Percentiles rank a stretch among this genome's conserved stretches.
phyloP scores from a whole-genome alignment of 2,329 filamentous ascomycete species.

The Penicillium sp. region DNA sequence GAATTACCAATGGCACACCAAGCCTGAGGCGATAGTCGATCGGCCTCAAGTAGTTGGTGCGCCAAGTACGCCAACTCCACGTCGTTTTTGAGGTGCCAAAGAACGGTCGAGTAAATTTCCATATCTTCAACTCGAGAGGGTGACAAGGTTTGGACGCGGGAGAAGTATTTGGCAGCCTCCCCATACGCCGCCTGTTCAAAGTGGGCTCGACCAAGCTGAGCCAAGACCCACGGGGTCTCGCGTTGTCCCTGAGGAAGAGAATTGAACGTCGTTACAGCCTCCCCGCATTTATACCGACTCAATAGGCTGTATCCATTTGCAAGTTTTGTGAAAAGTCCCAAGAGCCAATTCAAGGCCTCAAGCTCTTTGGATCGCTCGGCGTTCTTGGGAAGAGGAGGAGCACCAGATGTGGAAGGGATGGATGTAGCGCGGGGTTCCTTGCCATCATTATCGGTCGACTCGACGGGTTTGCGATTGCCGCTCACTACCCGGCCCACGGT shows the following conservation, averaged over 20 bases:
- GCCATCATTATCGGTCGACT: slow-evolving; percentile 66
- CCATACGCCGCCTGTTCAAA: slow-evolving; percentile 87
- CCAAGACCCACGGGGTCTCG: slow-evolving; percentile 90
- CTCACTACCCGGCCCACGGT: slow-evolving; percentile 85
- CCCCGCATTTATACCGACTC: slow-evolving; percentile 74
- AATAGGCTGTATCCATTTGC: slow-evolving; percentile 78
- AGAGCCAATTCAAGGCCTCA: slow-evolving; percentile 73
- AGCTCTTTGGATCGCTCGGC: slow-evolving; percentile 66
- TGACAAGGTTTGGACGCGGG: slow-evolving; percentile 73
- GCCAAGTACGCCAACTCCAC: slow-evolving; percentile 89
- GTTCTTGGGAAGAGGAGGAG: slow-evolving; percentile 34
- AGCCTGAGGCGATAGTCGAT: slow-evolving; percentile 87
- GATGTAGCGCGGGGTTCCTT: slow-evolving; percentile 57
- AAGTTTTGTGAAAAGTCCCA: slow-evolving; percentile 80
- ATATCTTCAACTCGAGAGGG: slow-evolving; percentile 88
- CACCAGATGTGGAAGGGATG: slow-evolving; percentile 30
- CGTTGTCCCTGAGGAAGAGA: slow-evolving; percentile 73
- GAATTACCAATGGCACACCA: slow-evolving; percentile 97
- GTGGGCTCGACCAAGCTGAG: slow-evolving; percentile 85
- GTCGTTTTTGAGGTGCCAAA: slow-evolving; percentile 97
- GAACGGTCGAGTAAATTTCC: slow-evolving; percentile 97
- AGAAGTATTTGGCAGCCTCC: slow-evolving; percentile 85
- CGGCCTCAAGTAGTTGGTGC: slow-evolving; percentile 83
- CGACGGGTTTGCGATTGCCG: slow-evolving; percentile 75
- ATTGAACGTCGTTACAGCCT: slow-evolving; percentile 74